These are phyloP conservation scores for Rhynchospora pubera DNA, from an alignment of 176 grass and related monocot genomes.

Conservation along the genomic window DNA sequence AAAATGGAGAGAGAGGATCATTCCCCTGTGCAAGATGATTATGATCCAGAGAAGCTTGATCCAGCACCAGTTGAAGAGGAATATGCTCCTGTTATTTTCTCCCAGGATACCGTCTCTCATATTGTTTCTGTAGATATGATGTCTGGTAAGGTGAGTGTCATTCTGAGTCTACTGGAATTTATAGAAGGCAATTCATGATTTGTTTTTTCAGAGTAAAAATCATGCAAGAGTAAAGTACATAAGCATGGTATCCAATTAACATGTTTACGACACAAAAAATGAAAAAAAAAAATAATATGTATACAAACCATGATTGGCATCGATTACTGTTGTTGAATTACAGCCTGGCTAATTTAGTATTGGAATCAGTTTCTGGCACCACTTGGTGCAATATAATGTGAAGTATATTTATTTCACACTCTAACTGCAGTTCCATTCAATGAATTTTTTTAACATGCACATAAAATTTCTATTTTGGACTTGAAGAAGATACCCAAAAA, in stretches of 20 bases:
- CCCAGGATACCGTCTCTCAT: constrained; percentile 78
- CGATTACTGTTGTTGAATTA: neutral
- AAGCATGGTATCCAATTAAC: neutral
- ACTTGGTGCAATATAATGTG: neutral
- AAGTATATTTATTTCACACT: neutral
- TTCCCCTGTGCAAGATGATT: constrained; percentile 53
- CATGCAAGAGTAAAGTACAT: neutral
- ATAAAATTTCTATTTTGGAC: neutral
- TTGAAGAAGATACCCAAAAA: neutral
- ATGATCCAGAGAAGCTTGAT: constrained; percentile 55
- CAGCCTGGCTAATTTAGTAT: neutral
- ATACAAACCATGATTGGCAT: neutral
- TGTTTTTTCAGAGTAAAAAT: neutral
- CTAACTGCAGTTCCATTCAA: neutral
- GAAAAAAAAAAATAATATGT: neutral
- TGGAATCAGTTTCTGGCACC: neutral
- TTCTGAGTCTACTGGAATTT: neutral
- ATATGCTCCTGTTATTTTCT: constrained; percentile 84
- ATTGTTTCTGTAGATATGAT: constrained; percentile 84
- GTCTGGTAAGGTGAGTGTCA: constrained; percentile 59
- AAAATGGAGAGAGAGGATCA: constrained; percentile 71
- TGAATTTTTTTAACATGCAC: neutral
- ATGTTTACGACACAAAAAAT: neutral
- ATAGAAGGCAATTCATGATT: neutral
- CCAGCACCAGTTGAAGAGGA: constrained; percentile 62